These are phyloP conservation scores for Coleophoma crateriformis DNA, from an alignment of 2,329 filamentous ascomycete species.

Conservation along the genomic window DNA sequence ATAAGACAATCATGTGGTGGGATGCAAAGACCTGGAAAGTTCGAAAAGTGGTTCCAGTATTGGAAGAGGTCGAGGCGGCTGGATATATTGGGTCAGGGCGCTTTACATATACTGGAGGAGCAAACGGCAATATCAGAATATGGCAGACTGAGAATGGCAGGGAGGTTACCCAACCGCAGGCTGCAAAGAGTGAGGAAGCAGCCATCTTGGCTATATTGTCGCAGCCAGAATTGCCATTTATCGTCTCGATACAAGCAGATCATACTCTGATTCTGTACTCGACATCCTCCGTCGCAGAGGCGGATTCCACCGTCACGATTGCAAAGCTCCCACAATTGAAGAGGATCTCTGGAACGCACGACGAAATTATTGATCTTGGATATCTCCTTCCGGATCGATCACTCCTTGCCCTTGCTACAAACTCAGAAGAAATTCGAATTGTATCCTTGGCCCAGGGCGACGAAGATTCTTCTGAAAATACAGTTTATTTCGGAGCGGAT, in stretches of 20 bases:
- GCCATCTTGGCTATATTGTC: constrained; percentile 69
- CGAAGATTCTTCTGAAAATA: constrained; percentile 20
- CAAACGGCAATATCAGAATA: constrained; percentile 74
- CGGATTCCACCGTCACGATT: constrained; percentile 27
- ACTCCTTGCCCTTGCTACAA: constrained; percentile 84
- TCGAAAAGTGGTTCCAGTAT: constrained; percentile 72
- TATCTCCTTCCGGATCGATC: constrained; percentile 79
- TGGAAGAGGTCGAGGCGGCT: constrained; percentile 79
- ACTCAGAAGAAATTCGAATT: constrained; percentile 87
- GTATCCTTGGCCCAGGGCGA: constrained; percentile 56
- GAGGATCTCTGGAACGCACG: constrained; percentile 90
- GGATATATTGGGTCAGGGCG: constrained; percentile 70
- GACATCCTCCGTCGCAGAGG: constrained; percentile 33
- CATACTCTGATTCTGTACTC: constrained; percentile 80
- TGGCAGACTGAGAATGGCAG: constrained; percentile 75
- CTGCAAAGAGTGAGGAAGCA: constrained; percentile 52
- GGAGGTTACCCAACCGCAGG: constrained; percentile 74
- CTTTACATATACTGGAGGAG: constrained; percentile 78
- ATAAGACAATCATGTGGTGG: constrained; percentile 94
- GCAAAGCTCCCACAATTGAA: constrained; percentile 43
- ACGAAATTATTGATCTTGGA: constrained; percentile 92
- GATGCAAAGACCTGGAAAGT: constrained; percentile 80
- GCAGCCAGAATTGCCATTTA: constrained; percentile 57
- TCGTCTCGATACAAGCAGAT: constrained; percentile 82
- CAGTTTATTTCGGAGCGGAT: constrained; percentile 81